A percentile compares a stretch with the other conserved stretches of the same genome.
Conservation (phyloP, 2,329 filamentous ascomycete species). For the Pseudocercospora pini-densiflorae region DNA sequence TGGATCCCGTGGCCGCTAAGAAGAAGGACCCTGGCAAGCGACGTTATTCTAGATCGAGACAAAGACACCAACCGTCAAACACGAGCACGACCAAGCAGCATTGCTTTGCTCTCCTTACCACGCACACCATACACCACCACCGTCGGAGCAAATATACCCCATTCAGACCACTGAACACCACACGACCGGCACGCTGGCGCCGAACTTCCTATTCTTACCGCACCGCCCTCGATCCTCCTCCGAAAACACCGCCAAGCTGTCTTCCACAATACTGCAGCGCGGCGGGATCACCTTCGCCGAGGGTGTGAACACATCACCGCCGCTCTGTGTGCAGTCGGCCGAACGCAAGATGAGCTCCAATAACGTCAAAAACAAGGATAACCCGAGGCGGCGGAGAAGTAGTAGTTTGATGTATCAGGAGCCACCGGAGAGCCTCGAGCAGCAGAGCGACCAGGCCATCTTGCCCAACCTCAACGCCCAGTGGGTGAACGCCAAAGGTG, state of each 20-base stretch:
- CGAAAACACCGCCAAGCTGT: conserved; percentile 89
- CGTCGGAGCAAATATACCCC: not conserved
- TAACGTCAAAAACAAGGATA: conserved; percentile 55
- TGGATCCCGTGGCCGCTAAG: not conserved
- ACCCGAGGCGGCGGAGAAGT: conserved; percentile 79
- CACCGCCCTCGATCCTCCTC: conserved; percentile 27
- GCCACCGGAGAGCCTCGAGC: conserved; percentile 93
- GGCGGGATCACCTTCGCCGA: conserved; percentile 86
- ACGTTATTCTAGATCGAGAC: conserved; percentile 7
- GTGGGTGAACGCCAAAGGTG: conserved; percentile 99
- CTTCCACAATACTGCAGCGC: conserved; percentile 85
- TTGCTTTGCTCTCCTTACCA: not conserved
- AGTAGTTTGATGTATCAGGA: conserved; percentile 99
- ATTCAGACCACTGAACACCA: not conserved
- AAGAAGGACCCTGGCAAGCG: not conserved
- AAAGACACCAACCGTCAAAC: not conserved
- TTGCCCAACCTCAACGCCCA: conserved; percentile 96
- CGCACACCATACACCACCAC: conserved; percentile 5
- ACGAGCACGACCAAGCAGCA: not conserved
- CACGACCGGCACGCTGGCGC: conserved; percentile 32
- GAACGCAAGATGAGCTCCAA: conserved; percentile 55
- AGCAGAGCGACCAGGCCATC: conserved; percentile 94
- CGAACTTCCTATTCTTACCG: conserved; percentile 35
- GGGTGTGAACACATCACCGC: conserved; percentile 62
- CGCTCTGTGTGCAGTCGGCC: conserved; percentile 38